These are phyloP conservation scores for Notholithocarpus densiflorus DNA, from an alignment of 306 rosid species.

Conservation along the genomic window DNA sequence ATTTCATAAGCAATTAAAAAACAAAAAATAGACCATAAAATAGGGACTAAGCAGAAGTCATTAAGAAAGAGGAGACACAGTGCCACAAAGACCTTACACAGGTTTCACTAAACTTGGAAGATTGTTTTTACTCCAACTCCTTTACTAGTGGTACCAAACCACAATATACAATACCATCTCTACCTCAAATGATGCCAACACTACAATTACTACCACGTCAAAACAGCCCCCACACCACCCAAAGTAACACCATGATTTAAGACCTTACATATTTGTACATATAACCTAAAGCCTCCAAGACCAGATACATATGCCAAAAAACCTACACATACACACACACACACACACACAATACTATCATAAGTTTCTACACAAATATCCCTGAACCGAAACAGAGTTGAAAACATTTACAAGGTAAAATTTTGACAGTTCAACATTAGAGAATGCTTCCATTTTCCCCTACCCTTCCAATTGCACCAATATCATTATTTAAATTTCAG, in stretches of 20 bases:
- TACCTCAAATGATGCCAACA: neutral
- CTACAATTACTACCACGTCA: neutral
- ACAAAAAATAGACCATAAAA: neutral
- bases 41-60: too few relatives aligned
- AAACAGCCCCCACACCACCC: neutral
- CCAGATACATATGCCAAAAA: neutral
- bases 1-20: neutral
- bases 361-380: neutral
- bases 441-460: too few relatives aligned
- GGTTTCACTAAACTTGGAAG: neutral
- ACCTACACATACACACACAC: too few relatives aligned
- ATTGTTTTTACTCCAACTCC: neutral
- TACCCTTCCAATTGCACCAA: neutral
- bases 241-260: neutral
- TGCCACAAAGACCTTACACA: too few relatives aligned
- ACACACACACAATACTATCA: too few relatives aligned
- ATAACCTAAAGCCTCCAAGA: neutral
- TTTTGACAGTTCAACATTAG: too few relatives aligned
- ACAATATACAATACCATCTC: neutral
- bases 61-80: neutral
- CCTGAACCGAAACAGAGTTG: too few relatives aligned
- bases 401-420: too few relatives aligned
- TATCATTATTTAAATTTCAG: neutral
- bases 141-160: neutral
- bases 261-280: neutral